Percentiles rank a stretch among this genome's conserved stretches.
phyloP scores from a whole-genome alignment of 2,329 filamentous ascomycete species.

The Aspergillus quadrilineatus region DNA sequence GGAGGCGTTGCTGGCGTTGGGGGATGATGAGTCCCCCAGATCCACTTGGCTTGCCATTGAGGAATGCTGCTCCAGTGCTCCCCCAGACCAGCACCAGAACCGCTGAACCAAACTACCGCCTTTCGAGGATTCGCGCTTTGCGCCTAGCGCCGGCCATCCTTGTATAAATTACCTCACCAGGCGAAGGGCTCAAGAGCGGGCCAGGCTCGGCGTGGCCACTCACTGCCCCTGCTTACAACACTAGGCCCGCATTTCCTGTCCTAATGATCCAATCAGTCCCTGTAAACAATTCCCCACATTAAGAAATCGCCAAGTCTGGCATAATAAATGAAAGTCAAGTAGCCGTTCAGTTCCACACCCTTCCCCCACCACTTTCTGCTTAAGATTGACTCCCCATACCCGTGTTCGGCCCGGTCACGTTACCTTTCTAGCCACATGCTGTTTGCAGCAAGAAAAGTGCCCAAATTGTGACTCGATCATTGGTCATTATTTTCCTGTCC shows the following conservation, averaged over 20 bases:
- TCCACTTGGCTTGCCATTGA: slow-evolving; percentile 17
- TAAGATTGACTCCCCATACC: slow-evolving; percentile 6
- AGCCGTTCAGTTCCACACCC: slow-evolving; percentile 11
- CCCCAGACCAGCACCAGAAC: slow-evolving; percentile 29
- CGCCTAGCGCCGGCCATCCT: slow-evolving; percentile 10
- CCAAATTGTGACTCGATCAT: slow-evolving; percentile 9
- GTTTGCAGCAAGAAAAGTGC: neutral
- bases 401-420: slow-evolving; percentile 30
- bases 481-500: slow-evolving; percentile 8
- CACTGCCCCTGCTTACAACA: slow-evolving; percentile 13
- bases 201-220: slow-evolving; percentile 22
- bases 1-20: slow-evolving; percentile 23
- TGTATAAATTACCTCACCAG: slow-evolving; percentile 14
- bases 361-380: neutral
- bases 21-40: slow-evolving; percentile 25
- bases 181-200: slow-evolving; percentile 15
- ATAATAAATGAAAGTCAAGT: slow-evolving; percentile 5
- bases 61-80: slow-evolving; percentile 20
- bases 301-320: neutral
- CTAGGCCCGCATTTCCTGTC: neutral
- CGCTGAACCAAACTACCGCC: slow-evolving; percentile 10
- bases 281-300: neutral
- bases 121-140: neutral
- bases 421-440: slow-evolving; percentile 17
- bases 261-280: neutral